Evolutionary conservation across 495 filamentous ascomycete genomes (phyloP), one percentile per base, ranked within the genome.

Genomic region (Aspergillus nanangensis): DNA sequence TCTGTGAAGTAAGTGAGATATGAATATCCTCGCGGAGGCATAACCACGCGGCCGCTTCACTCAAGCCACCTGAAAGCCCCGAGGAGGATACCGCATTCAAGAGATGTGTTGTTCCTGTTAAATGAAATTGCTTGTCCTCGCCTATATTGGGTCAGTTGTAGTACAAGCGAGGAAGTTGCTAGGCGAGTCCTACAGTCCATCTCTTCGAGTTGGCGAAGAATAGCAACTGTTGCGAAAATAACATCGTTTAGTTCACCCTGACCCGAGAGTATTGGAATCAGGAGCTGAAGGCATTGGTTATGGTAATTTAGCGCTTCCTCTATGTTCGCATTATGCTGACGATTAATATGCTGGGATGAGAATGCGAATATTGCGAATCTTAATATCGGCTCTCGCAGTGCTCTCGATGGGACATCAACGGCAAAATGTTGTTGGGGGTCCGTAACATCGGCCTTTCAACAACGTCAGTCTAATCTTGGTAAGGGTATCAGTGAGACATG

Each of bases 1-100:
- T 52, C 40, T 60, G 61, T 2, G 53, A 51, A 9, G 51, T 64
- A 11, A 64, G 40, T 0, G 58, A 61, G 1, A 64, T 47, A 38
- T 62, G 58, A 8, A 64, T 59, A 18, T 62, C 61, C 21, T 64
- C 53, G 13, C 61, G 56, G 11, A 64, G 43, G 45, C 61, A 62
- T 8, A 64, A 42, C 61, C 61, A 62, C n/a, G 61, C 61, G 8
- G 61, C 58, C 22, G 58, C 61, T 27, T 64, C 61, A 1, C 58
- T 58, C 9, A 64, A 29, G 11, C 61, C 58, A 20, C 61, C 58
- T 0, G 51, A 57, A 5, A 58, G 61, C 8, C 61, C 61, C 21
- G 61, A 60, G 0, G 47, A 53, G 4, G 56, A 57, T 17, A 64
- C 47, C 1, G 61, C 57, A 36, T 64, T 64, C 17, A 64, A 38